These are phyloP conservation scores for Pseudocercospora crystallina DNA, from an alignment of 2,329 filamentous ascomycete genomes.

Conservation along the genomic window DNA sequence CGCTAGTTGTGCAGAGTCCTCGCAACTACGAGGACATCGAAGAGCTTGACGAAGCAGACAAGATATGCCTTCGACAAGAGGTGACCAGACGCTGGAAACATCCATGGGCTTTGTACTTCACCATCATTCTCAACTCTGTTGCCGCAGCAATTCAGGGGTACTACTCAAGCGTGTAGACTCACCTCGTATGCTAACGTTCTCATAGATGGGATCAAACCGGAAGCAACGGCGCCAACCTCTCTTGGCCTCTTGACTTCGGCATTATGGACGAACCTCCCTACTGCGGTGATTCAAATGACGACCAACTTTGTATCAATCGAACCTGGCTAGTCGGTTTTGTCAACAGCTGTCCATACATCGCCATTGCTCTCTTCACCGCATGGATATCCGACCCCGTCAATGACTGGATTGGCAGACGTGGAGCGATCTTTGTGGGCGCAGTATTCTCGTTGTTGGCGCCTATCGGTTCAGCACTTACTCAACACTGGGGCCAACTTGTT, in stretches of 20 bases:
- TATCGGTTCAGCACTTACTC: constrained; percentile 58
- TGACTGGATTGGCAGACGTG: constrained; percentile 34
- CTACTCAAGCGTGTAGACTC: too few relatives aligned
- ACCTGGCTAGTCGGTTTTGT: constrained; percentile 40
- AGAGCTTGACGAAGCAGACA: constrained; percentile 48
- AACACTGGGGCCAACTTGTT: constrained; percentile 71
- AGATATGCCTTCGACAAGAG: constrained; percentile 43
- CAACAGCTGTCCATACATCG: constrained; percentile 52
- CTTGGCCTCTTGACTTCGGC: constrained; percentile 27
- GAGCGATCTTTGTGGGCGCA: constrained; percentile 39
- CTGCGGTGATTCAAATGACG: neutral
- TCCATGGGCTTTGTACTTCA: constrained; percentile 50
- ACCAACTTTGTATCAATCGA: constrained; percentile 16
- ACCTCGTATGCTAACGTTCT: too few relatives aligned
- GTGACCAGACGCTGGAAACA: constrained; percentile 52
- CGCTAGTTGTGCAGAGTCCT: constrained; percentile 54
- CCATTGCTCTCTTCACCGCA: constrained; percentile 23
- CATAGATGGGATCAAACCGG: constrained; percentile 32
- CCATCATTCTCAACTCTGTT: constrained; percentile 32
- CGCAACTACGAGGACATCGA: constrained; percentile 50
- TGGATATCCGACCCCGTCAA: constrained; percentile 56
- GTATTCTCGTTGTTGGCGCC: constrained; percentile 61
- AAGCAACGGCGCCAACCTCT: constrained; percentile 35
- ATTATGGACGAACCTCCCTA: constrained; percentile 14
- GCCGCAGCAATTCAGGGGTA: constrained; percentile 25